Conservation (phyloP, 352 stramenopile species). For the Phytophthora pistaciae region DNA sequence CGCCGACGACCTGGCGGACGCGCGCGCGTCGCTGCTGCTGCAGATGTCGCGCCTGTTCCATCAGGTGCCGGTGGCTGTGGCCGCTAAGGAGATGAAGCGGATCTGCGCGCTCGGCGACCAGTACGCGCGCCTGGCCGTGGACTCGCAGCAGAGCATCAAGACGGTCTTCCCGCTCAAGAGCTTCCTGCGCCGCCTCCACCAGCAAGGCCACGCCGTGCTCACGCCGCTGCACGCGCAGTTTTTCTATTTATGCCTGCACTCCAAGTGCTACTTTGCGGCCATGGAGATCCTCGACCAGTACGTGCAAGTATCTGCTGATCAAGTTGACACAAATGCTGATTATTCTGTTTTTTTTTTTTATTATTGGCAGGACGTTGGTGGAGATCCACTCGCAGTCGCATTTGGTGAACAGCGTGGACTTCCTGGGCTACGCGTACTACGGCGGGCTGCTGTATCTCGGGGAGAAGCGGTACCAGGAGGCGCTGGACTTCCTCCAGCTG, state of each 20-base stretch:
- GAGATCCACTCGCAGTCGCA: slow-evolving; percentile 74
- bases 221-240: slow-evolving; percentile 78
- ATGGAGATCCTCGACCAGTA: slow-evolving; percentile 77
- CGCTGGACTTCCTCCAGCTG: slow-evolving; percentile 77
- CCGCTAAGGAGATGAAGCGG: slow-evolving; percentile 66
- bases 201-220: slow-evolving; percentile 60
- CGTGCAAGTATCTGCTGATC: slow-evolving; percentile 8
- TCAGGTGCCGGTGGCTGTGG: slow-evolving; percentile 55
- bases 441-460: slow-evolving; percentile 78
- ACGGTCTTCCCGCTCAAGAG: slow-evolving; percentile 75
- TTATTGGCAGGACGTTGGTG: slow-evolving; percentile 61
- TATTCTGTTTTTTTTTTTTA: slow-evolving; percentile 1
- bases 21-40: slow-evolving; percentile 35
- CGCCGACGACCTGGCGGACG: slow-evolving; percentile 28
- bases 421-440: slow-evolving; percentile 89
- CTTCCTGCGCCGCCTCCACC: slow-evolving; percentile 70
- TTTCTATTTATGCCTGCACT: slow-evolving; percentile 82
- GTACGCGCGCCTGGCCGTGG: slow-evolving; percentile 57
- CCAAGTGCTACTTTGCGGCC: slow-evolving; percentile 83
- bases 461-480: slow-evolving; percentile 81
- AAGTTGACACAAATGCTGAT: not conserved
- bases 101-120: slow-evolving; percentile 63
- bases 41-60: slow-evolving; percentile 68
- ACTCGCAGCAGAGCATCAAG: slow-evolving; percentile 66
- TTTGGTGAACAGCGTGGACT: slow-evolving; percentile 66